Percentiles rank a stretch among this genome's conserved stretches.
Conservation (phyloP, 2,329 filamentous ascomycete genomes). For the Fusarium scirpi region DNA sequence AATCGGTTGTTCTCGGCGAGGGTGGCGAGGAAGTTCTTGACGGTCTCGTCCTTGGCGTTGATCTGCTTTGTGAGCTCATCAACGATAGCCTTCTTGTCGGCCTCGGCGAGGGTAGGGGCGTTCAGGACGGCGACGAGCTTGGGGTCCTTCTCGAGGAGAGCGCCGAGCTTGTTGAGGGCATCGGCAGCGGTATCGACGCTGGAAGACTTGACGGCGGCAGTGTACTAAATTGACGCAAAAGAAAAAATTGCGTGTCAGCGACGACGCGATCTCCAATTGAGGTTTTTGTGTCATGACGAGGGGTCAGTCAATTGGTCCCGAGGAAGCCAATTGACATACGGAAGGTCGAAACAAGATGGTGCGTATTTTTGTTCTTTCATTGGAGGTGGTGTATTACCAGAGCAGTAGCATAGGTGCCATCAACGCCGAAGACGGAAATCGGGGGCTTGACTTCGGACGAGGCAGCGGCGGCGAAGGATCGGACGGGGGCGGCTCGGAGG, state of each 20-base stretch:
- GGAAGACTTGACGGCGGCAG: conserved; percentile 89
- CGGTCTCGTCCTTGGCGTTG: conserved; percentile 79
- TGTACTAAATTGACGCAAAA: conserved; percentile 77
- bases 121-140: conserved; percentile 82
- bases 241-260: conserved; percentile 44
- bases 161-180: conserved; percentile 77
- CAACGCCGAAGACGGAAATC: conserved; percentile 91
- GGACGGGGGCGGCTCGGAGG: conserved; percentile 65
- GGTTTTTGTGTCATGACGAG: conserved; percentile 33
- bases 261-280: conserved; percentile 42
- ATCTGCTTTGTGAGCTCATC: conserved; percentile 88
- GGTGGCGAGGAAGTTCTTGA: conserved; percentile 93
- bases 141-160: conserved; percentile 81
- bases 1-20: conserved; percentile 98
- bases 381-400: conserved; percentile 75
- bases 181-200: conserved; percentile 87
- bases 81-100: conserved; percentile 89
- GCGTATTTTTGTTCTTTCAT: not conserved
- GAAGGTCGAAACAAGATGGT: conserved; percentile 5
- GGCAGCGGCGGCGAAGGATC: conserved; percentile 83
- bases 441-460: conserved; percentile 82
- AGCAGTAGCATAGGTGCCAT: conserved; percentile 98
- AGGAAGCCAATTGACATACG: conserved; percentile 39
- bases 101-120: conserved; percentile 80
- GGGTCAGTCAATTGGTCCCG: conserved; percentile 17